Conservation (phyloP, 441 rosid species). For the Pelargonium australe region DNA sequence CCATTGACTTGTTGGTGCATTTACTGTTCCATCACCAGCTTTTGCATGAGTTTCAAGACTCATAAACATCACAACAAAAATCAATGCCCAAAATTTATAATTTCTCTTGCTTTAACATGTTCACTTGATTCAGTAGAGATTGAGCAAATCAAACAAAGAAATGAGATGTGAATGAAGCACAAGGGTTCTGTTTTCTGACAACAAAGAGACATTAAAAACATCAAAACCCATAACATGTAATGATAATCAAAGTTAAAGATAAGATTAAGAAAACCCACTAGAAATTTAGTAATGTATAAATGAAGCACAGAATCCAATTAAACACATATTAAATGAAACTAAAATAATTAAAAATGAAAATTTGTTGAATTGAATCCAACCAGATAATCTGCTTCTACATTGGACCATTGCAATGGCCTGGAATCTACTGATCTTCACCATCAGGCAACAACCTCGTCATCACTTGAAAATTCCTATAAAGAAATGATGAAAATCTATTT, state of each 20-base stretch:
- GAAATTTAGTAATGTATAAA: neutral
- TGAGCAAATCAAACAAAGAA: no score
- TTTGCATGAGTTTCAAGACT: neutral
- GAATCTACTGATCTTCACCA: neutral
- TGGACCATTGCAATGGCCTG: no score
- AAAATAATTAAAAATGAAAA: no score
- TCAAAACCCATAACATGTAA: neutral
- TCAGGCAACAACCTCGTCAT: neutral
- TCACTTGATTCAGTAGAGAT: no score
- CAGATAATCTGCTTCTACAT: no score
- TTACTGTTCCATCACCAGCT: neutral
- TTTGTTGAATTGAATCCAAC: no score
- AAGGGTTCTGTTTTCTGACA: neutral
- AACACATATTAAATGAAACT: neutral
- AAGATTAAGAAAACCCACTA: neutral
- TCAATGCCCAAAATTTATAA: no score
- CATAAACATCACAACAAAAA: neutral
- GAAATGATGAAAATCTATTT: neutral
- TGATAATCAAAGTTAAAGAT: neutral
- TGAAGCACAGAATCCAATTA: neutral
- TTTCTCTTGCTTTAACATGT: neutral
- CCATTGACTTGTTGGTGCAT: neutral
- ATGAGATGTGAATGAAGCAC: neutral
- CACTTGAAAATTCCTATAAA: neutral
- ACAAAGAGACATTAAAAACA: neutral